phyloP scores from a whole-genome alignment of 108 stramenopile genomes.

The Nitzschia sp. region DNA sequence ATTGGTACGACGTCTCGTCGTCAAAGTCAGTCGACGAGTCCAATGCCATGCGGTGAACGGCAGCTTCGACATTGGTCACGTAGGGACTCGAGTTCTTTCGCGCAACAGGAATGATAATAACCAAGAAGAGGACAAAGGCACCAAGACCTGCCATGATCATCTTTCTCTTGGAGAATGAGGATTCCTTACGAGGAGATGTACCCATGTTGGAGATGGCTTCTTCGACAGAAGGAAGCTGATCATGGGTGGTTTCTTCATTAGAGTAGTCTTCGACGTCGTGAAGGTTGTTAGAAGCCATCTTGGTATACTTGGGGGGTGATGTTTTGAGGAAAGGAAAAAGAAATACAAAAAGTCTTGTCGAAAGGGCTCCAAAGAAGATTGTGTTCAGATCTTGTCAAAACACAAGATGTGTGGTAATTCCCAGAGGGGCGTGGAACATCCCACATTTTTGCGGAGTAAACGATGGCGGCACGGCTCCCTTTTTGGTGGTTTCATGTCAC shows the following conservation, averaged over 20 bases:
- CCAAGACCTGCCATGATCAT: not conserved
- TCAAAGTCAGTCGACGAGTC: slow-evolving; percentile 3
- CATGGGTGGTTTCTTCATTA: slow-evolving; percentile 7
- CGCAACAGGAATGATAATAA: slow-evolving; percentile 9
- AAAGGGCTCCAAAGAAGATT: no score
- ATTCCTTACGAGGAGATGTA: not conserved
- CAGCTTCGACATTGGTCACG: not conserved
- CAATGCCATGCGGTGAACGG: slow-evolving; percentile 4
- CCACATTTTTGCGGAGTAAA: no score
- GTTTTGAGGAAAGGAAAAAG: not conserved
- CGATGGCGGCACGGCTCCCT: no score
- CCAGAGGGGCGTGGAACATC: no score
- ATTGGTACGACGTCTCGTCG: slow-evolving; percentile 13
- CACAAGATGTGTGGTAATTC: no score
- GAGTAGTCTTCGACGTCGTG: slow-evolving; percentile 16
- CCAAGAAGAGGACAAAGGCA: not conserved
- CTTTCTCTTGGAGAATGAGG: not conserved
- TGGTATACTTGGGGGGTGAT: not conserved
- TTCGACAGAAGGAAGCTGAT: slow-evolving; percentile 31
- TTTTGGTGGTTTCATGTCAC: no score
- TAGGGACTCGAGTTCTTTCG: not conserved
- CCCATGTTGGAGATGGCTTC: slow-evolving; percentile 7
- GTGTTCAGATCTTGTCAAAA: no score
- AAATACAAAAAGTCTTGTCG: not conserved
- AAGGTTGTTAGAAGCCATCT: not conserved